Base-by-base conservation (phyloP, 306 rosid genomes). In the Sesbania bispinosa region DNA sequence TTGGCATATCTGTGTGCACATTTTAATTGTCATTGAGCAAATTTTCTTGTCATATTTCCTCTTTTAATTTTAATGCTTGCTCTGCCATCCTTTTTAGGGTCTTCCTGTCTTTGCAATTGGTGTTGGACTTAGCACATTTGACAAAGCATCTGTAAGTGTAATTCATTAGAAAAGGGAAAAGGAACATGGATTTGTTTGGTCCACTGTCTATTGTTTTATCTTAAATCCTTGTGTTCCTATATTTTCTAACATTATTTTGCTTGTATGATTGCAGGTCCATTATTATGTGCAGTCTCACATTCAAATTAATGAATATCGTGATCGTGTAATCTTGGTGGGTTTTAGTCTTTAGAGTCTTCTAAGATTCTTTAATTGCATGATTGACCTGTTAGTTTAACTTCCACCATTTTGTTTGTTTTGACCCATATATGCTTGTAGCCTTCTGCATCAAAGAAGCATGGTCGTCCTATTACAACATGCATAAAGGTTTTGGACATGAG, bases 241-340 rank as follows among this genome's bases (percentile, higher is more conserved):
- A 10, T 24, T 15, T 14, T 76, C 62, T 7, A 52, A 60, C 32
- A 21, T 47, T 51, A 53, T 65, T 66, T 62, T 19, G 16, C 35
- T 30, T 62, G 36, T 60, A 43, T 73, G 62, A 14, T 35, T 81
- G 26, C 86, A 94, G 98, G 96, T 91, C 63, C 88, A 91, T 77
- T 87, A 86, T 84, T 94, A 94, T 85, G 97, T 94, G 83, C 98
- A 94, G 85, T 94, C 98, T 66, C 98, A 94, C 81, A 94, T 94
- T 86, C 98, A 94, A 82, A 82, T 94, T 33, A 94, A 94, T 68
- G 97, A 94, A 83, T 94, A 94, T 73, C 90, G 98, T 60, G 98
- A 94, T 77, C 76, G 88, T 16, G 73, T 87, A 71, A 32, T 89
- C 68, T 89, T 94, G 96, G 98, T 94, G 60, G 70, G 93, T 51